A percentile compares a stretch with the other conserved stretches of the same genome.
These are phyloP conservation scores for Auxenochlorella pyrenoidosa DNA, from an alignment of 139 green algal genomes.

Conservation along the genomic window DNA sequence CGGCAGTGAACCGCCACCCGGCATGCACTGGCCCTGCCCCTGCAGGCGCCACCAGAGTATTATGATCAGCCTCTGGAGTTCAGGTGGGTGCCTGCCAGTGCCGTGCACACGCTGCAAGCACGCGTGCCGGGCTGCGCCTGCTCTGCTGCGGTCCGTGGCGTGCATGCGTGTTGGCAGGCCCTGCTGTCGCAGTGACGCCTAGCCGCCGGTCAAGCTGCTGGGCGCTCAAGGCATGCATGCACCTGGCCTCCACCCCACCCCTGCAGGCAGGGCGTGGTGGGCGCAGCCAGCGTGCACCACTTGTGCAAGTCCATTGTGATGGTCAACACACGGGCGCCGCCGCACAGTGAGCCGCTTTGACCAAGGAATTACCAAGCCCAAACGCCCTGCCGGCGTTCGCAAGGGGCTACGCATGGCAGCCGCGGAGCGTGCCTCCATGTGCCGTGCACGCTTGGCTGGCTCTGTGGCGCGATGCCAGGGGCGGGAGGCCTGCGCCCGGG, in stretches of 20 bases:
- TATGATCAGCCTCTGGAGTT: conserved; percentile 84
- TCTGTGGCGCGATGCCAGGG: too few species aligned
- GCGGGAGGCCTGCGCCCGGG: too few species aligned
- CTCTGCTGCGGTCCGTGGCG: background rate
- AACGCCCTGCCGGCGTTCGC: too few species aligned
- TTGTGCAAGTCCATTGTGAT: conserved; percentile 92
- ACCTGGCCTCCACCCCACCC: background rate
- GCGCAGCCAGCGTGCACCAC: conserved; percentile 62
- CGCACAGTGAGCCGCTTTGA: background rate
- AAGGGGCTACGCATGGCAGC: too few species aligned
- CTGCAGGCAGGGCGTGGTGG: conserved; percentile 22
- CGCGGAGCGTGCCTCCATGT: too few species aligned
- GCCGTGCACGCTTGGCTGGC: too few species aligned
- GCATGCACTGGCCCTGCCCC: too few species aligned
- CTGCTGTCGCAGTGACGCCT: too few species aligned
- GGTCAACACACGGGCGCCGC: conserved; percentile 75
- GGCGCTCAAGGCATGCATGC: background rate
- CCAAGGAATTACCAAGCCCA: too few species aligned
- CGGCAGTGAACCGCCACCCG: too few species aligned
- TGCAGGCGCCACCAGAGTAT: conserved; percentile 74
- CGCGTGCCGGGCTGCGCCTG: background rate
- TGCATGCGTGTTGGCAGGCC: too few species aligned
- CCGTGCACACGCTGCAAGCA: background rate
- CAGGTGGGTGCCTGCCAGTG: conserved; percentile 27
- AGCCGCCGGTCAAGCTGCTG: background rate